Conservation (phyloP, 495 filamentous ascomycete species). For the Penicillium canariense region DNA sequence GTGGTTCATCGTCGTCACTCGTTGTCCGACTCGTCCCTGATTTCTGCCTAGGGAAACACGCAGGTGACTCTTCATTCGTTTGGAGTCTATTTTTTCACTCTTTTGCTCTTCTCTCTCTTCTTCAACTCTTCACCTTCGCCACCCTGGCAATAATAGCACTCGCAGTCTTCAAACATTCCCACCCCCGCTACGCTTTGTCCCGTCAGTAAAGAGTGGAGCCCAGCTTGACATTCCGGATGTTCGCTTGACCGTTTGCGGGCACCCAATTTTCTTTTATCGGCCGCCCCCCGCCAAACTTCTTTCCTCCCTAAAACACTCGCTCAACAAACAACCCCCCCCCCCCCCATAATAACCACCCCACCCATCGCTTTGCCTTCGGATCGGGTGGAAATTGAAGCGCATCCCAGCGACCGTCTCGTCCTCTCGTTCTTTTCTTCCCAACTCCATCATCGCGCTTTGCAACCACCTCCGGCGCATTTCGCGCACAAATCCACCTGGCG, state of each 20-base stretch:
- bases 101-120: too few relatives aligned
- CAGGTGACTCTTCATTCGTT: background rate
- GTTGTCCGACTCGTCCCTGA: conserved; percentile 6
- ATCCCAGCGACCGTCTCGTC: conserved; percentile 6
- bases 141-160: background rate
- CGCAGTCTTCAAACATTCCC: too few relatives aligned
- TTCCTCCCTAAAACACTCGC: conserved; percentile 13
- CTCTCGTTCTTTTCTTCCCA: conserved; percentile 20
- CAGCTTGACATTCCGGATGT: conserved; percentile 14
- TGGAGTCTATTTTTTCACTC: too few relatives aligned
- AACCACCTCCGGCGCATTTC: conserved; percentile 39
- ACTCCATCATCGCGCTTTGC: conserved; percentile 24
- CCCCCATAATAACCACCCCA: background rate
- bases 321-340: conserved; percentile 17
- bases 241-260: conserved; percentile 33
- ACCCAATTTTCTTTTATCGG: conserved; percentile 28
- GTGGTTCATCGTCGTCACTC: conserved; percentile 6
- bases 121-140: too few relatives aligned
- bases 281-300: conserved; percentile 24
- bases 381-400: conserved; percentile 31
- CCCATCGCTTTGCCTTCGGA: conserved; percentile 20
- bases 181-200: background rate
- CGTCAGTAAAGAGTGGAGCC: conserved; percentile 12
- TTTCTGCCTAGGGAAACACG: background rate
- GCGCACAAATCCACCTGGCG: conserved; percentile 21